These are phyloP conservation scores for Chlorella ohadii DNA, from an alignment of 139 green algal genomes.

Conservation along the genomic window DNA sequence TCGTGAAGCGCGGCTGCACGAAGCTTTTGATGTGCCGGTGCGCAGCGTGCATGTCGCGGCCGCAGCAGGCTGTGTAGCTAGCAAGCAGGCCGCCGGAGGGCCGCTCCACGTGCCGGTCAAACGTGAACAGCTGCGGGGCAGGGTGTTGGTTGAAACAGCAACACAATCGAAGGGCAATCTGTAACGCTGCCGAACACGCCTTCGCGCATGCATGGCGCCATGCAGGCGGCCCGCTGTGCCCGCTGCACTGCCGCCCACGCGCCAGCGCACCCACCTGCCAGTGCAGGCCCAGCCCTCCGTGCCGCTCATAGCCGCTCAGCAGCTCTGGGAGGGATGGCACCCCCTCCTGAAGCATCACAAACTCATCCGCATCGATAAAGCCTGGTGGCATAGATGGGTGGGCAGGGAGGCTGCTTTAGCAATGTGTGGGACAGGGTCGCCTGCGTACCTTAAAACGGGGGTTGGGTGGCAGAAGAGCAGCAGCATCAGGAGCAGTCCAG, in stretches of 20 bases:
- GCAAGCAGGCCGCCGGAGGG: slow-evolving; percentile 15
- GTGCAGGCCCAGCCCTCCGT: slow-evolving; percentile 15
- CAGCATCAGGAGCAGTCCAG: too few relatives aligned
- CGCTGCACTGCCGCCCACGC: too few relatives aligned
- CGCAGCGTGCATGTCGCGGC: neutral
- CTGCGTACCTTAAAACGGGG: too few relatives aligned
- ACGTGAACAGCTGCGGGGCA: neutral
- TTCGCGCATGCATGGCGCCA: too few relatives aligned
- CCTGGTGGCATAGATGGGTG: neutral
- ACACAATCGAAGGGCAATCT: too few relatives aligned
- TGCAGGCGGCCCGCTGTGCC: too few relatives aligned
- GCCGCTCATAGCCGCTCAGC: neutral
- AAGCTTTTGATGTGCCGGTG: slow-evolving; percentile 19
- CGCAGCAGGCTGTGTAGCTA: slow-evolving; percentile 22
- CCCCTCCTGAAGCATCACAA: neutral
- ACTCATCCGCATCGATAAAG: slow-evolving; percentile 32
- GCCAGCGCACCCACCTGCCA: neutral
- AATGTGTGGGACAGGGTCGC: too few relatives aligned
- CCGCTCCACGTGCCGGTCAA: neutral
- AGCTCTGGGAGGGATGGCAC: slow-evolving; percentile 8
- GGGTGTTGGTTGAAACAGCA: too few relatives aligned
- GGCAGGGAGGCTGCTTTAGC: neutral
- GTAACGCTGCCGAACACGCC: too few relatives aligned
- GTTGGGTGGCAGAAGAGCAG: too few relatives aligned
- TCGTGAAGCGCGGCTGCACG: slow-evolving; percentile 3